These are phyloP conservation scores for Xylaria flabelliformis DNA, from an alignment of 495 filamentous ascomycete genomes.

Conservation along the genomic window DNA sequence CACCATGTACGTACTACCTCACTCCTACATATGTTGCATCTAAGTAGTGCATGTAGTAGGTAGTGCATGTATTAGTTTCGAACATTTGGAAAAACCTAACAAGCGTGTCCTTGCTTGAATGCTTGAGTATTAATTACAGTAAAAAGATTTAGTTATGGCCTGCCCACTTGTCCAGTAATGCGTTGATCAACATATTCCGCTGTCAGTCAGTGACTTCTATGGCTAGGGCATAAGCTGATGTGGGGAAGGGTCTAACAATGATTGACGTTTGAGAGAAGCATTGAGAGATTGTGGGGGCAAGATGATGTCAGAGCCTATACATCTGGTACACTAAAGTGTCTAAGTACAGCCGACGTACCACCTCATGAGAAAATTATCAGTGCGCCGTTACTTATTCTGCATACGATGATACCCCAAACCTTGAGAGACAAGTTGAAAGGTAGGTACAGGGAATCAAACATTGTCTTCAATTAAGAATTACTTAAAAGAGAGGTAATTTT, in stretches of 20 bases:
- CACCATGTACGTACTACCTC: no score
- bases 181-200: background rate
- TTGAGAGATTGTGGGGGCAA: constrained; percentile 15
- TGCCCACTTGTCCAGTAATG: constrained; percentile 1
- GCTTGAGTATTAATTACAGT: no score
- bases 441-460: background rate
- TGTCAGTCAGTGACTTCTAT: background rate
- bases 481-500: no score
- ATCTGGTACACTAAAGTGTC: background rate
- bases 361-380: background rate
- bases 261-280: constrained; percentile 17
- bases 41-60: background rate
- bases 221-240: background rate
- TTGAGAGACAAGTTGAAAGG: background rate
- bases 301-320: constrained; percentile 23
- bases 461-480: background rate
- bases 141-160: background rate
- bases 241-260: constrained; percentile 18
- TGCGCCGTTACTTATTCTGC: background rate
- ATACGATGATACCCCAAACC: background rate
- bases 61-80: background rate
- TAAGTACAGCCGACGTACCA: constrained; percentile 7
- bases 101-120: background rate
- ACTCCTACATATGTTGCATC: background rate
- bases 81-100: background rate